Conservation (phyloP, 768 basidiomycete species). For the Boletellus emodensis region DNA sequence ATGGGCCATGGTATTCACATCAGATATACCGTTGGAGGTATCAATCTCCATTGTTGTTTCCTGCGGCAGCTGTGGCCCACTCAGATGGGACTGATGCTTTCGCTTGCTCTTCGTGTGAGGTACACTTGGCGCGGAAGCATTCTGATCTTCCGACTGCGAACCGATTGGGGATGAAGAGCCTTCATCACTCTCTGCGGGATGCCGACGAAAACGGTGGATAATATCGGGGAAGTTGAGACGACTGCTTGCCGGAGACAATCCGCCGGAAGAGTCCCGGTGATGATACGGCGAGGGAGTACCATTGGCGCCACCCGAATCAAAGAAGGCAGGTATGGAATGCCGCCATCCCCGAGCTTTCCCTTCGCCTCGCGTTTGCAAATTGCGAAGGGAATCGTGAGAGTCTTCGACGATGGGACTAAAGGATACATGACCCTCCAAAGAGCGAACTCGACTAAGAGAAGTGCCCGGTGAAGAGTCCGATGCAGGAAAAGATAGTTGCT, state of each 20-base stretch:
- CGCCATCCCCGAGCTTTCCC: constrained; percentile 27
- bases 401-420: constrained; percentile 55
- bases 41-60: constrained; percentile 12
- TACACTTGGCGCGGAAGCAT: constrained; percentile 22
- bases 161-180: constrained; percentile 43
- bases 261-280: constrained; percentile 24
- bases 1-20: constrained; percentile 4
- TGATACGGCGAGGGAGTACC: constrained; percentile 34
- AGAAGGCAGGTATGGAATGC: constrained; percentile 23
- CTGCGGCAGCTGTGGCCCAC: constrained; percentile 20
- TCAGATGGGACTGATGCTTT: constrained; percentile 23
- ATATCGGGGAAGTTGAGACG: constrained; percentile 38
- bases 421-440: constrained; percentile 48
- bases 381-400: constrained; percentile 44
- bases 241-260: constrained; percentile 44
- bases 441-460: constrained; percentile 36
- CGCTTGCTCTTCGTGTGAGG: constrained; percentile 7
- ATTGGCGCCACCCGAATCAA: constrained; percentile 33
- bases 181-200: constrained; percentile 43
- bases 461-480: constrained; percentile 40
- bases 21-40: constrained; percentile 2
- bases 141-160: constrained; percentile 43
- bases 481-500: constrained; percentile 30
- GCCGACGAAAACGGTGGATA: constrained; percentile 34
- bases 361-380: constrained; percentile 44